These are phyloP conservation scores for Lepidium didymum DNA, from an alignment of 345 rosid species.

Conservation along the genomic window DNA sequence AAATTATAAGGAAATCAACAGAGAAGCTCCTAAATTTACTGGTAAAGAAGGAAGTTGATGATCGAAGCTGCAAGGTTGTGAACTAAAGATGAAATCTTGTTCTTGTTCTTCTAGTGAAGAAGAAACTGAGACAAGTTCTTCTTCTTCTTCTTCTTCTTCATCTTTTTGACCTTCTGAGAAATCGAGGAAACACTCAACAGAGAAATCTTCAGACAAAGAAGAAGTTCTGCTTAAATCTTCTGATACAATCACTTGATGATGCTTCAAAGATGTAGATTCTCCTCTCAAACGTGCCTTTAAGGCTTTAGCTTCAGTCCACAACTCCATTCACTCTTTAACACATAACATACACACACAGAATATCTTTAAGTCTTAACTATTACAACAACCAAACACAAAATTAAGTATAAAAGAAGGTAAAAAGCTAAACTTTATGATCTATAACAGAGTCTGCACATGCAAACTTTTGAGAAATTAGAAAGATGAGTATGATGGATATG, in stretches of 20 bases:
- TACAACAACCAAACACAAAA: conserved; percentile 21
- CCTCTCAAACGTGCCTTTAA: conserved; percentile 48
- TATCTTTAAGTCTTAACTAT: conserved; percentile 3
- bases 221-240: conserved; percentile 35
- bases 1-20: not conserved
- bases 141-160: conserved; percentile 31
- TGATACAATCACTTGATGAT: conserved; percentile 21
- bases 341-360: not conserved
- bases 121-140: conserved; percentile 37
- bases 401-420: not conserved
- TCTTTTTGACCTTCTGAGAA: conserved; percentile 48
- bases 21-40: not conserved
- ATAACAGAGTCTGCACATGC: conserved; percentile 12
- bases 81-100: conserved; percentile 8
- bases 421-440: not conserved
- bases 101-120: conserved; percentile 42
- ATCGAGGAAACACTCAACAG: conserved; percentile 65
- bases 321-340: conserved; percentile 33
- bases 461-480: not conserved
- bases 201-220: conserved; percentile 43
- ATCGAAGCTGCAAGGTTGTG: conserved; percentile 22
- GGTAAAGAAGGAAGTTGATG: conserved; percentile 27
- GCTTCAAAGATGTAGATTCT: conserved; percentile 27
- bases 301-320: conserved; percentile 59
- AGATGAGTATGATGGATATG: not conserved